Base-by-base conservation (phyloP, 2,329 filamentous ascomycete genomes). In the Fusarium sp. region DNA sequence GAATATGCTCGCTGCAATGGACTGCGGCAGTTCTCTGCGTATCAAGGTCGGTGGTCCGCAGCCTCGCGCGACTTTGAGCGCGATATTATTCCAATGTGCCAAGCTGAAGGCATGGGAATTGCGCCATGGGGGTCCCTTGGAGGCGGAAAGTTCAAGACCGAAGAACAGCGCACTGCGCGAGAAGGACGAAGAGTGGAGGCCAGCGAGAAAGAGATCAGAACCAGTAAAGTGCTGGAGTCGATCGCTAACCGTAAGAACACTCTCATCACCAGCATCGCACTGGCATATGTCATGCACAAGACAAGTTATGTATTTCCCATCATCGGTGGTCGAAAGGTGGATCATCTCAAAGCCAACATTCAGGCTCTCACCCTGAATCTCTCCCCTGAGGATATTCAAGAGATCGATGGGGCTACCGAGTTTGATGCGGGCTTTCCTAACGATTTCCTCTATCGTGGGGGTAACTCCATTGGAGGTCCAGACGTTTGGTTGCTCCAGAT, bases 241-340 rank as follows among this genome's bases (percentile, higher is more conserved):
- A 86, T 93, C 51, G 85, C 86, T 52, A 73, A 76, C 30, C 82
- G 82, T 67, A 85, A 85, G 73, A 79, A 80, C 69, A 85, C 83
- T 6, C 74, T 80, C 59, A 82, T 87, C 71, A 87, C 85, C 22
- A 85, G 84, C 69, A 80, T 88, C 64, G 92, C 93, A 14, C 82
- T 95, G 30, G 92, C 93, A 5, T 95, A 95, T 78, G 90, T 94
- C 20, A 88, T 93, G 86, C 87, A 90, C 73, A 94, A 94, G 83
- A 85, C 90, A 2, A 89, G 91, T 0, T 90, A 93, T 76, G 90
- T 94, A 18, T 94, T 93, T 78, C 93, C 93, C 3, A 90, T 95
- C 45, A 85, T 94, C 9, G 92, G 93, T 17, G 91, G 91, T 1
- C 87, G 92, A 17, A 94, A 90, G 75, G 81, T 93, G 15, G 89